Conservation (phyloP, 176 grass and related monocot genomes). For the Avena insularis region DNA sequence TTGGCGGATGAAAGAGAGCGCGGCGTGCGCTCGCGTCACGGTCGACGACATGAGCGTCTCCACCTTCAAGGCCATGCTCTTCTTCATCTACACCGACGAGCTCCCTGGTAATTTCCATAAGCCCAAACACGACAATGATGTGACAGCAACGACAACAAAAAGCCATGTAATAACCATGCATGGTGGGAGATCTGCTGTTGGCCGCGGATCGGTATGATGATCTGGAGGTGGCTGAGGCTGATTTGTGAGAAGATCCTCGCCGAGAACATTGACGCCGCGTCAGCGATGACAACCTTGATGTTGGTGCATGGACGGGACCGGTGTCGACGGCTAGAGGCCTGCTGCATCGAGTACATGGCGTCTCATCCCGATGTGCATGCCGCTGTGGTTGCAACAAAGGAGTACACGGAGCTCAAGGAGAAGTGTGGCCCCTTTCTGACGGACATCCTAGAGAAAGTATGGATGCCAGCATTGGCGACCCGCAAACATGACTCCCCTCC, state of each 20-base stretch:
- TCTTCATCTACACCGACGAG: conserved; percentile 12
- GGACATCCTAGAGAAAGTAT: neutral
- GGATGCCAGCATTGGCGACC: no score
- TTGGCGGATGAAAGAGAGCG: neutral
- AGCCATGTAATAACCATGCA: no score
- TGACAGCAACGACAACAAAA: no score
- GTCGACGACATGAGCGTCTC: neutral
- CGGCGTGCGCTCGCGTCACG: neutral
- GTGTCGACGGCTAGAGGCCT: neutral
- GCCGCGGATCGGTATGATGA: neutral
- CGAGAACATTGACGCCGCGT: neutral
- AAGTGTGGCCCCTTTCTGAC: neutral
- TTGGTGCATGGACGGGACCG: neutral
- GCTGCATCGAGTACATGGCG: neutral
- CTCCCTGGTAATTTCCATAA: neutral
- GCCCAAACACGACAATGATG: neutral
- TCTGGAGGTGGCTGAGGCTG: neutral
- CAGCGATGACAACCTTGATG: neutral
- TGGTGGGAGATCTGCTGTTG: neutral
- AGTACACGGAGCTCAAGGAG: conserved; percentile 14
- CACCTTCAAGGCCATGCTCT: neutral
- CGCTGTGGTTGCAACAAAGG: neutral
- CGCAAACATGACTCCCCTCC: no score
- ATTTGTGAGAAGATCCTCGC: neutral
- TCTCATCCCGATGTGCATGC: neutral